Percentiles rank a stretch among this genome's conserved stretches.
phyloP scores from a whole-genome alignment of 1,284 basidiomycete species.

The Anthracocystis panici-leucophaei region DNA sequence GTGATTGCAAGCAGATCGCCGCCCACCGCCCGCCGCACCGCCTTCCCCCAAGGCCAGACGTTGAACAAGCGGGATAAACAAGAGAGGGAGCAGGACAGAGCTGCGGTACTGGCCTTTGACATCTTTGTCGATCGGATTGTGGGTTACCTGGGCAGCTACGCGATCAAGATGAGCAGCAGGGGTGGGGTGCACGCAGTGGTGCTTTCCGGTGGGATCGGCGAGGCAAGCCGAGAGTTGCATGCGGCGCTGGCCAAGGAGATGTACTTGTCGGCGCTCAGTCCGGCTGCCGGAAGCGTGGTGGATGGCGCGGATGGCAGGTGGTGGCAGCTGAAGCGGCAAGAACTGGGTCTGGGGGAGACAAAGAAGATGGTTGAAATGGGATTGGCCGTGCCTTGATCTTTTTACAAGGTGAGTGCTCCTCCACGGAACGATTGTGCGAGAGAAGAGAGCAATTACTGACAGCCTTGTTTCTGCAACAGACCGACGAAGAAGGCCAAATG shows the following conservation, averaged over 20 bases:
- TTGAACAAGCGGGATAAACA: too few species aligned
- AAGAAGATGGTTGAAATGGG: neutral
- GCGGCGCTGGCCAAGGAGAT: neutral
- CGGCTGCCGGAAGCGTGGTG: neutral
- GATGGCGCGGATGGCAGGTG: neutral
- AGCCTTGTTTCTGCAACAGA: neutral
- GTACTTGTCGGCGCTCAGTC: neutral
- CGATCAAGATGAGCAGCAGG: slow-evolving; percentile 26
- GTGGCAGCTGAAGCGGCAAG: neutral
- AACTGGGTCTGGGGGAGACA: neutral
- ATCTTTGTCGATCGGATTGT: slow-evolving; percentile 48
- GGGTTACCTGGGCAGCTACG: slow-evolving; percentile 30
- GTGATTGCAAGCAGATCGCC: neutral
- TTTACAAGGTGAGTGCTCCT: slow-evolving; percentile 21
- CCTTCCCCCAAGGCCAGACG: neutral
- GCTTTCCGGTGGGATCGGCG: slow-evolving; percentile 9
- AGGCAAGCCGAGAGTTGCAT: neutral
- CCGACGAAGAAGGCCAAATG: slow-evolving; percentile 24
- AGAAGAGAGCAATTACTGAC: neutral
- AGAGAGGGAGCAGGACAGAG: neutral
- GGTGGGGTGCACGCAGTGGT: slow-evolving; percentile 38
- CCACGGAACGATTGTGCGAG: neutral
- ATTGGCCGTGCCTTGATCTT: neutral
- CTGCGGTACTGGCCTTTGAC: slow-evolving; percentile 29
- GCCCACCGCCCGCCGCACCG: neutral